These are phyloP conservation scores for Eucalyptus sideroxylon DNA, from an alignment of 345 rosid genomes.

Conservation along the genomic window DNA sequence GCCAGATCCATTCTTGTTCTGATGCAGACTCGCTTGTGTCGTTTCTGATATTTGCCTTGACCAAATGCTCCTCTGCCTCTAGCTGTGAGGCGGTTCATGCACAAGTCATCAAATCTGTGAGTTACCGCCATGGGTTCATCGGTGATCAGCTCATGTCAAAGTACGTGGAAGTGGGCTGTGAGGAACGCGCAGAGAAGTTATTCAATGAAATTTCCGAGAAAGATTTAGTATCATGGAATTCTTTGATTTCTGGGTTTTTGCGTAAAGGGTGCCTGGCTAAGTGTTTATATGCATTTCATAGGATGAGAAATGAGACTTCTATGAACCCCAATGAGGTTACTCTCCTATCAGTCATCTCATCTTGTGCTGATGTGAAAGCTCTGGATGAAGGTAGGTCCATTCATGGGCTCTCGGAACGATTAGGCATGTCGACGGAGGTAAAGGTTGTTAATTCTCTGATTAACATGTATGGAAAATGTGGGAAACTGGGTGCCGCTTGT, in stretches of 20 bases:
- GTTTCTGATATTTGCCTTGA: slow-evolving; percentile 17
- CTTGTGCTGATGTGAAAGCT: slow-evolving; percentile 22
- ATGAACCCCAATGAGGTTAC: slow-evolving; percentile 42
- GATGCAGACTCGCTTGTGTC: slow-evolving; percentile 28
- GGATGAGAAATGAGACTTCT: slow-evolving; percentile 24
- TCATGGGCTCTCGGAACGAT: slow-evolving; percentile 43
- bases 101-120: slow-evolving; percentile 30
- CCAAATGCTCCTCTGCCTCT: slow-evolving; percentile 20
- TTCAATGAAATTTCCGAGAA: slow-evolving; percentile 53
- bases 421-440: slow-evolving; percentile 25
- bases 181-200: slow-evolving; percentile 19
- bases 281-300: slow-evolving; percentile 18
- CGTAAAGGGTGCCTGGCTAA: slow-evolving; percentile 13
- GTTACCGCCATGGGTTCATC: slow-evolving; percentile 42
- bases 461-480: slow-evolving; percentile 48
- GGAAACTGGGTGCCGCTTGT: slow-evolving; percentile 20
- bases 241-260: slow-evolving; percentile 39
- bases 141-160: slow-evolving; percentile 42
- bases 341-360: slow-evolving; percentile 38
- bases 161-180: slow-evolving; percentile 19
- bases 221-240: slow-evolving; percentile 64
- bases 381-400: slow-evolving; percentile 28
- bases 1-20: background rate
- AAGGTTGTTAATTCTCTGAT: slow-evolving; percentile 45
- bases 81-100: slow-evolving; percentile 28